phyloP scores from a whole-genome alignment of 805 yeast genomes.

The Zygotorulaspora chibaensis region DNA sequence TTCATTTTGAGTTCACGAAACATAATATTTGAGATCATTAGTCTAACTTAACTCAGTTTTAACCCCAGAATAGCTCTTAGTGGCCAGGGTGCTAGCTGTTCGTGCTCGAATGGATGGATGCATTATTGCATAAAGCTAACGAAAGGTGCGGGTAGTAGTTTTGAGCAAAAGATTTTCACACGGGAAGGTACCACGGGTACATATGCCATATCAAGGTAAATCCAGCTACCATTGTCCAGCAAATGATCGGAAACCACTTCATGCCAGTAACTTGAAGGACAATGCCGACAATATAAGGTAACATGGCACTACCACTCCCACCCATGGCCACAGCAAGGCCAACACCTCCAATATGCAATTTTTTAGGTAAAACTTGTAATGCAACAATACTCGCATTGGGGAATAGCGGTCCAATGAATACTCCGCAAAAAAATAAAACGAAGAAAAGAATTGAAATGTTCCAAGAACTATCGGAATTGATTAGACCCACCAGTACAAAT shows the following conservation, averaged over 20 bases:
- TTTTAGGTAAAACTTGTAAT: conserved; percentile 55
- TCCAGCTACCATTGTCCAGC: conserved; percentile 21
- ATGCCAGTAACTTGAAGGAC: conserved; percentile 28
- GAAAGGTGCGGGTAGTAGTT: no score
- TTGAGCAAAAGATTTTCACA: conserved; percentile 5
- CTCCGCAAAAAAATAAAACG: conserved; percentile 46
- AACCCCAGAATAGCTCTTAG: no score
- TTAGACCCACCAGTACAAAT: conserved; percentile 24
- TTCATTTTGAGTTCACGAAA: no score
- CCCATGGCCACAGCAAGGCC: conserved; percentile 77
- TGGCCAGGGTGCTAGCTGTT: no score
- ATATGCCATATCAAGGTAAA: conserved; percentile 26
- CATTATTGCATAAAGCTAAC: no score
- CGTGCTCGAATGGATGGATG: no score
- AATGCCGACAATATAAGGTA: conserved; percentile 63
- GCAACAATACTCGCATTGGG: conserved; percentile 69
- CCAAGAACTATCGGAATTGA: conserved; percentile 13
- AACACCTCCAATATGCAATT: conserved; percentile 59
- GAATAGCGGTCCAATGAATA: conserved; percentile 64
- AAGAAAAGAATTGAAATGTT: conserved; percentile 24
- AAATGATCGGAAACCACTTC: conserved; percentile 27
- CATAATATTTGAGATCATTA: no score
- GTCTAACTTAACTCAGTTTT: no score
- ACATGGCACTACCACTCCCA: conserved; percentile 74
- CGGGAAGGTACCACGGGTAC: conserved; percentile 28